These are phyloP conservation scores for Pleurotus djamor DNA, from an alignment of 768 basidiomycete genomes.

Conservation along the genomic window DNA sequence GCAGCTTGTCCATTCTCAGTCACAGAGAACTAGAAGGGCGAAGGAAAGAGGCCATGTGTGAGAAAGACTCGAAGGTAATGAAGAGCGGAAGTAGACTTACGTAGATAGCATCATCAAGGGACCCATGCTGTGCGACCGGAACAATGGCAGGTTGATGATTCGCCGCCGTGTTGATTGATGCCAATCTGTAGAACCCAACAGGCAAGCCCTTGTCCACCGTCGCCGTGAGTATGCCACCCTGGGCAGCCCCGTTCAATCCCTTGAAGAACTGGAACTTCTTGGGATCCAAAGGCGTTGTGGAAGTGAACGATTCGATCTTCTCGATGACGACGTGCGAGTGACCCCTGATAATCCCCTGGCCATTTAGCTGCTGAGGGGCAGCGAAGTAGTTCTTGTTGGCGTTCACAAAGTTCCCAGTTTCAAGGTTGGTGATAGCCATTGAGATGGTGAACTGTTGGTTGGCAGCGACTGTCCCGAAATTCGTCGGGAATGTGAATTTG, in stretches of 20 bases:
- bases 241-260: slow-evolving; percentile 44
- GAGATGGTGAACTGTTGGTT: slow-evolving; percentile 48
- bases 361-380: slow-evolving; percentile 55
- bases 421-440: slow-evolving; percentile 42
- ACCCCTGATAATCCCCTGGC: slow-evolving; percentile 48
- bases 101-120: slow-evolving; percentile 60
- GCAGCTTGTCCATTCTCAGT: slow-evolving; percentile 25
- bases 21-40: slow-evolving; percentile 24
- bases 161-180: slow-evolving; percentile 53
- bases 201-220: slow-evolving; percentile 55
- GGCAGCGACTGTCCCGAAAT: slow-evolving; percentile 41
- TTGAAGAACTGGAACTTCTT: slow-evolving; percentile 59
- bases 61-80: neutral
- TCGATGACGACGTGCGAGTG: slow-evolving; percentile 64
- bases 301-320: slow-evolving; percentile 35
- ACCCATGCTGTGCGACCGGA: slow-evolving; percentile 60
- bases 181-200: slow-evolving; percentile 56
- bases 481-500: slow-evolving; percentile 44
- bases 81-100: slow-evolving; percentile 29
- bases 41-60: neutral
- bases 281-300: slow-evolving; percentile 47
- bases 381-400: slow-evolving; percentile 51
- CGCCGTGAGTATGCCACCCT: slow-evolving; percentile 46
- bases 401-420: slow-evolving; percentile 56
- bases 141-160: slow-evolving; percentile 63